A percentile compares a stretch with the other conserved stretches of the same genome.
Evolutionary conservation across 1,139 yeast genomes (phyloP).

Genomic region (Geotrichum citri-aurantii): DNA sequence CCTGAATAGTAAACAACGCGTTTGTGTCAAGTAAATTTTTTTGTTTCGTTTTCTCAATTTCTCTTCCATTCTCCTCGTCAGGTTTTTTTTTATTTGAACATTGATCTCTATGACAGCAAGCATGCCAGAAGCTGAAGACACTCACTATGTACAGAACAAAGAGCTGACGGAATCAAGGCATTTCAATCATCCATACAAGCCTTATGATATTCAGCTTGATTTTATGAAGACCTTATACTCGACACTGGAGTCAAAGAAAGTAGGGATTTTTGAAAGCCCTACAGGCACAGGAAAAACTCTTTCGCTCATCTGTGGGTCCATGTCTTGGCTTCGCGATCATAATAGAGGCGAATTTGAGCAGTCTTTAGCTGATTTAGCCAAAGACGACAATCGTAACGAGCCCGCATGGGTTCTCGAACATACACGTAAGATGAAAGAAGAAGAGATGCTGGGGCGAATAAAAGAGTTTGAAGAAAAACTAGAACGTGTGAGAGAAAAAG

Average conservation of each 20-base stretch:
- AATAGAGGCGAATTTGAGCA: conserved; percentile 36
- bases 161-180: conserved; percentile 3
- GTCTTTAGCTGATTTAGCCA: conserved; percentile 23
- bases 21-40: not conserved
- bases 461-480: conserved; percentile 40
- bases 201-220: conserved; percentile 71
- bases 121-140: not conserved
- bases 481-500: conserved; percentile 27
- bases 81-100: not conserved
- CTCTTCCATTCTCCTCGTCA: not conserved
- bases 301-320: conserved; percentile 75
- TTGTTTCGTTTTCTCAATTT: not conserved
- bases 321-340: conserved; percentile 76
- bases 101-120: not conserved
- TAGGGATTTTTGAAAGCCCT: conserved; percentile 88
- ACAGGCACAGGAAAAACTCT: conserved; percentile 94
- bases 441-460: conserved; percentile 34
- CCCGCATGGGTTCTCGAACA: conserved; percentile 38
- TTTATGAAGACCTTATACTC: conserved; percentile 72
- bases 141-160: not conserved
- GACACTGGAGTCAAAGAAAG: conserved; percentile 54
- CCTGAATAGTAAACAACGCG: too few relatives aligned
- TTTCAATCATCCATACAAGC: conserved; percentile 73
- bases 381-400: conserved; percentile 43
- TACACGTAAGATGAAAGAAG: conserved; percentile 28